Conservation (phyloP, 352 stramenopile species). For the Thraustochytrium sp. region DNA sequence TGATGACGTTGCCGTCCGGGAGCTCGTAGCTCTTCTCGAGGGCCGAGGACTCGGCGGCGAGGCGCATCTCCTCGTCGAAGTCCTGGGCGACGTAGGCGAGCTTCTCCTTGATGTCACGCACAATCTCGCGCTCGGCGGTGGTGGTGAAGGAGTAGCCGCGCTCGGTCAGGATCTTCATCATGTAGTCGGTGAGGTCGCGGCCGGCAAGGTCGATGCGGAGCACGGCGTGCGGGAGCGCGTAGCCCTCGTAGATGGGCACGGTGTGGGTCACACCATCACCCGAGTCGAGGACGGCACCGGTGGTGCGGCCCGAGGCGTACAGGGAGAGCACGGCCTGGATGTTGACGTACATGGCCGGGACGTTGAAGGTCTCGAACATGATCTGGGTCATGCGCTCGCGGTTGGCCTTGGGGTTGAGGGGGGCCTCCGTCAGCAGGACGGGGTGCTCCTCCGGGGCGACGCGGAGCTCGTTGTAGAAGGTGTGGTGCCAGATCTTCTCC, state of each 20-base stretch:
- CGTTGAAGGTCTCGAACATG: conserved; percentile 99
- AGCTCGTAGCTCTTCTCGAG: conserved; percentile 92
- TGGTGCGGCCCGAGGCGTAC: conserved; percentile 80
- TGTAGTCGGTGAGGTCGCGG: conserved; percentile 70
- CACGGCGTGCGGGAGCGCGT: conserved; percentile 81
- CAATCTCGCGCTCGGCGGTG: conserved; percentile 75
- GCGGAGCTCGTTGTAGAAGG: conserved; percentile 96
- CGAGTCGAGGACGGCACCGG: conserved; percentile 76
- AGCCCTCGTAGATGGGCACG: conserved; percentile 91
- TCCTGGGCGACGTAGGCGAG: conserved; percentile 88
- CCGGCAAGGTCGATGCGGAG: conserved; percentile 80
- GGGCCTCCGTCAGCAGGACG: conserved; percentile 83
- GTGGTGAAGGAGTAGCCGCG: conserved; percentile 76
- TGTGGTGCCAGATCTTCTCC: conserved; percentile 99
- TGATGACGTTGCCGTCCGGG: conserved; percentile 81
- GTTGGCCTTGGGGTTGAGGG: conserved; percentile 79
- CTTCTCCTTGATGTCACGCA: conserved; percentile 96
- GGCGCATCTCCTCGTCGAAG: conserved; percentile 84
- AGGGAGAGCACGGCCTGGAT: conserved; percentile 80
- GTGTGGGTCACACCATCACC: conserved; percentile 82
- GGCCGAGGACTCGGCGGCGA: conserved; percentile 63
- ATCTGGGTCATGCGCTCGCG: conserved; percentile 90
- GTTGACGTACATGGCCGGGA: conserved; percentile 94
- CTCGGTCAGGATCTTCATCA: conserved; percentile 57
- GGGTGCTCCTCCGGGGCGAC: conserved; percentile 91